These are phyloP conservation scores for Kwoniella mangroviensis DNA, from an alignment of 768 basidiomycete genomes.

Conservation along the genomic window DNA sequence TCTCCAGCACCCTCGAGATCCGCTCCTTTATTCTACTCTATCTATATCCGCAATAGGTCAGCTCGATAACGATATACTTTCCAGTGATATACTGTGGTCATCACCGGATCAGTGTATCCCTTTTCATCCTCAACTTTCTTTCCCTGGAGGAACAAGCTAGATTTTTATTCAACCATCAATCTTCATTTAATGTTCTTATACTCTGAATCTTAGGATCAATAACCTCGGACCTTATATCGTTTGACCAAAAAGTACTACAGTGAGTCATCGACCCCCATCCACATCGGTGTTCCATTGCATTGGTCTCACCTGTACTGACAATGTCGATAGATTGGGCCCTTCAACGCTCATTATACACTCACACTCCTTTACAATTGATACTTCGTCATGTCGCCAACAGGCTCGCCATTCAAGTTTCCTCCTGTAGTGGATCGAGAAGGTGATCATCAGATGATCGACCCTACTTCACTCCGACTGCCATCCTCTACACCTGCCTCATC, in stretches of 20 bases:
- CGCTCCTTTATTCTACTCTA: constrained; percentile 7
- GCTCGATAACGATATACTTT: too few relatives aligned
- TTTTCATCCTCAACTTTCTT: neutral
- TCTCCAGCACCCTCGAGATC: neutral
- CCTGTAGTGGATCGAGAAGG: neutral
- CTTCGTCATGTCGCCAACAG: constrained; percentile 3
- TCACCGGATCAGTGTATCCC: too few relatives aligned
- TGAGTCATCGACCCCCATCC: neutral
- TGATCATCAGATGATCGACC: constrained; percentile 18
- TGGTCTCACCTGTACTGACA: neutral
- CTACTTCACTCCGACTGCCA: constrained; percentile 6
- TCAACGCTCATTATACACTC: neutral
- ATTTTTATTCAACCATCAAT: neutral
- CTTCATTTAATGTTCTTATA: neutral
- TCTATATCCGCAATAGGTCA: neutral
- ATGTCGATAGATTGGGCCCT: neutral
- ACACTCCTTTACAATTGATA: neutral
- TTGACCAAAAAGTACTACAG: neutral
- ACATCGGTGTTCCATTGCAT: neutral
- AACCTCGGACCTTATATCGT: neutral
- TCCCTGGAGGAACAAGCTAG: constrained; percentile 16
- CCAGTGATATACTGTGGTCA: too few relatives aligned
- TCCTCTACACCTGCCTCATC: constrained; percentile 3
- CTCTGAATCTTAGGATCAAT: neutral
- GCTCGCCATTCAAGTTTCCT: constrained; percentile 5